A percentile compares a stretch with the other conserved stretches of the same genome.
These are phyloP conservation scores for Paraphaeosphaeria minitans DNA, from an alignment of 2,329 filamentous ascomycete species.

Conservation along the genomic window DNA sequence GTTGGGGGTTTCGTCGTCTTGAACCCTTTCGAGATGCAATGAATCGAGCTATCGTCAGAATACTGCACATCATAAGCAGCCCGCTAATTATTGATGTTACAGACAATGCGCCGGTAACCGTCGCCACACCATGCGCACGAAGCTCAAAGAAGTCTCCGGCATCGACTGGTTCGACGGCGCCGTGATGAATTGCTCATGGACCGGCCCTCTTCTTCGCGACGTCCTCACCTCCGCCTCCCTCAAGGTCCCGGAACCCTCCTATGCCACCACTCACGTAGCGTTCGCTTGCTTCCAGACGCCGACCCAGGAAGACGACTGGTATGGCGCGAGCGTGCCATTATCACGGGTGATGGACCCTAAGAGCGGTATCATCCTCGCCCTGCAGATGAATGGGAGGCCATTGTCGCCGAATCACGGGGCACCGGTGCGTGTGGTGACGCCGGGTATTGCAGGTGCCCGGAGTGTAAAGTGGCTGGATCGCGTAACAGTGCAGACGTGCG, in stretches of 20 bases:
- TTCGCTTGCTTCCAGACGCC: slow-evolving; percentile 60
- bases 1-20: no score
- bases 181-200: slow-evolving; percentile 65
- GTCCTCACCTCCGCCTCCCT: slow-evolving; percentile 56
- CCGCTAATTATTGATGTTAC: no score
- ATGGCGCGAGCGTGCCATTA: slow-evolving; percentile 60
- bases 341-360: slow-evolving; percentile 28
- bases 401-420: slow-evolving; percentile 58
- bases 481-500: slow-evolving; percentile 57
- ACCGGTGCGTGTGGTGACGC: slow-evolving; percentile 58
- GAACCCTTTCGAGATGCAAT: no score
- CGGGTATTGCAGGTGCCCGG: slow-evolving; percentile 59
- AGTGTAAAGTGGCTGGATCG: slow-evolving; percentile 63
- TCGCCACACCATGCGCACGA: slow-evolving; percentile 65
- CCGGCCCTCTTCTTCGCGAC: slow-evolving; percentile 57
- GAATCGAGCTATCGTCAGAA: background rate
- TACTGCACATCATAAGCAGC: background rate
- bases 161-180: slow-evolving; percentile 66
- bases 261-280: slow-evolving; percentile 55
- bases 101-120: slow-evolving; percentile 64
- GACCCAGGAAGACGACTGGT: slow-evolving; percentile 64
- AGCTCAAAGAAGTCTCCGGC: slow-evolving; percentile 63
- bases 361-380: slow-evolving; percentile 28
- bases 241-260: slow-evolving; percentile 34
- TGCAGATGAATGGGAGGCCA: slow-evolving; percentile 56